Percentiles rank a stretch among this genome's conserved stretches.
Evolutionary conservation across 1,139 yeast species (phyloP).

Genomic region (Taiozyma sp.): DNA sequence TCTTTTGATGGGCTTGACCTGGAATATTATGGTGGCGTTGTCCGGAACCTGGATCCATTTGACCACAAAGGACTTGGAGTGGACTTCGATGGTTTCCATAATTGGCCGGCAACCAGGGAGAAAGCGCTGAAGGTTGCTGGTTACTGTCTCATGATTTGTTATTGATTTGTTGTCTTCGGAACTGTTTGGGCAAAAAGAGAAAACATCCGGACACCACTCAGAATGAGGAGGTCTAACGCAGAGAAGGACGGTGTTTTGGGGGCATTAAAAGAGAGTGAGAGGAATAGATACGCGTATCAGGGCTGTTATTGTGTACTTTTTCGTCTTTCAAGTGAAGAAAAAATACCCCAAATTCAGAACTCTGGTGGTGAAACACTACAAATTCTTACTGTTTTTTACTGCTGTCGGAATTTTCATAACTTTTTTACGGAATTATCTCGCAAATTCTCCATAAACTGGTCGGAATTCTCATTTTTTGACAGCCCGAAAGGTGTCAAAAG

Average conservation of each 20-base stretch:
- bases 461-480: constrained; percentile 1
- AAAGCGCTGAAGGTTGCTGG: not conserved
- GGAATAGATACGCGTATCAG: too few relatives aligned
- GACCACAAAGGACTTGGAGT: constrained; percentile 81
- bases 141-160: not conserved
- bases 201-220: not conserved
- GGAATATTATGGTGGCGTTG: constrained; percentile 67
- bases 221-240: too few relatives aligned
- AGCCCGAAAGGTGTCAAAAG: not conserved
- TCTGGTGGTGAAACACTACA: too few relatives aligned
- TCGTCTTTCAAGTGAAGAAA: too few relatives aligned
- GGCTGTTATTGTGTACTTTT: too few relatives aligned
- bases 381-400: too few relatives aligned
- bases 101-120: not conserved
- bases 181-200: too few relatives aligned
- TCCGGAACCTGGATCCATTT: constrained; percentile 85
- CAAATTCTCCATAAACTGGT: not conserved
- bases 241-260: too few relatives aligned
- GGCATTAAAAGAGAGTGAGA: too few relatives aligned
- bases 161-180: not conserved
- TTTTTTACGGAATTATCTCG: not conserved
- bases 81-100: constrained; percentile 88
- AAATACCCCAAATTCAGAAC: not conserved
- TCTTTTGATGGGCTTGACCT: constrained; percentile 75
- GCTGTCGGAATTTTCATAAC: not conserved